These are phyloP conservation scores for Thecaphora thlaspeos DNA, from an alignment of 1,284 basidiomycete species.

Conservation along the genomic window DNA sequence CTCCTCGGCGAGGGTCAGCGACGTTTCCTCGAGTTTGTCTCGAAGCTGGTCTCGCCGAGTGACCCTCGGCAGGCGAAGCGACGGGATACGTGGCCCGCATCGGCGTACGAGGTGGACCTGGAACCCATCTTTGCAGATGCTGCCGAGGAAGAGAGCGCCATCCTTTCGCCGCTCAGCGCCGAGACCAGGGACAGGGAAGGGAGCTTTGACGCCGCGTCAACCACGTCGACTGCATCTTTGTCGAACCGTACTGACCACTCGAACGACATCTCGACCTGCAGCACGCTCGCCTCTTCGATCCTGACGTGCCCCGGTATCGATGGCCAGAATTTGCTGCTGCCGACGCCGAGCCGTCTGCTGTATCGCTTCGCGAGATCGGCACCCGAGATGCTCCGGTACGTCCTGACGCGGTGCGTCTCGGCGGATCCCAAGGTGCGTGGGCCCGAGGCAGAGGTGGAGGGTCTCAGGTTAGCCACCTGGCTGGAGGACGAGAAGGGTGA, in stretches of 20 bases:
- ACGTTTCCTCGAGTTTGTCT: slow-evolving; percentile 37
- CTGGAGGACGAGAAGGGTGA: slow-evolving; percentile 16
- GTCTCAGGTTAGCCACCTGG: slow-evolving; percentile 35
- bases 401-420: slow-evolving; percentile 43
- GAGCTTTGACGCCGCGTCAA: neutral
- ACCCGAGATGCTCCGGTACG: slow-evolving; percentile 38
- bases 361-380: slow-evolving; percentile 40
- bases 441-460: slow-evolving; percentile 36
- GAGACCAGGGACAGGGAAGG: neutral
- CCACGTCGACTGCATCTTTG: neutral
- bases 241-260: neutral
- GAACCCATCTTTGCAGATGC: slow-evolving; percentile 22
- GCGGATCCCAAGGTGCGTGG: slow-evolving; percentile 26
- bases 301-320: neutral
- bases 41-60: slow-evolving; percentile 5
- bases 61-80: neutral
- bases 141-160: slow-evolving; percentile 4
- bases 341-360: slow-evolving; percentile 38
- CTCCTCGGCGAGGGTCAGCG: slow-evolving; percentile 42
- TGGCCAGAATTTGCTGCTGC: too few relatives aligned
- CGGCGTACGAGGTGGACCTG: slow-evolving; percentile 16
- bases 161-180: neutral
- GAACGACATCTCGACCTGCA: neutral
- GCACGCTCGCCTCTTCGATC: neutral
- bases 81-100: neutral